Evolutionary conservation across 1,284 basidiomycete genomes (phyloP), one percentile per base, ranked within the genome.

Genomic region (Xerocomus nothofagi): DNA sequence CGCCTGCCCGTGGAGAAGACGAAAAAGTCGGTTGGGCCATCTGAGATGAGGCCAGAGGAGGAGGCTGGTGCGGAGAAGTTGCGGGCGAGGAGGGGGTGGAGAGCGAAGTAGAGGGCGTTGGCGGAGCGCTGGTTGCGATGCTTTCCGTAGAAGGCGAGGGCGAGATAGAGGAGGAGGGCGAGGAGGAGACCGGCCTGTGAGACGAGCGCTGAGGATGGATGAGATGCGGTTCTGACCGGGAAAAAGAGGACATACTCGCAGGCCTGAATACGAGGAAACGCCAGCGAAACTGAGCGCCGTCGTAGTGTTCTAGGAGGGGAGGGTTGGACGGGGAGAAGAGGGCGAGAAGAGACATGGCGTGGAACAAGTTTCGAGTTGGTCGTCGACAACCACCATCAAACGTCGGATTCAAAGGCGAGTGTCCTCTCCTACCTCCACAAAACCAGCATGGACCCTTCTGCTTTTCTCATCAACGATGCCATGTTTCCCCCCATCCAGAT

Each of bases 1-100:
- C 88, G 84, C 51, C 93, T 78, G 51, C 93, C 93, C 1, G 91
- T 92, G 27, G 91, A 91, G 71, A 88, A 96, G 59, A 78, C 77
- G 71, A 92, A 90, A 66, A 84, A 89, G 71, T 91, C 86, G 6
- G 83, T 78, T 57, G 85, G 76, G 15, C 91, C 90, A 61, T 93
- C 90, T 39, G 71, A 58, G 36, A 76, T 74, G 47, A 82, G 67
- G n/a, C 77, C 69, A n/a, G 72, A 73, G 24, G 72, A 69, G 49
- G 76, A 66, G 2, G 67, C 51, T 54, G 88, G 84, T 39, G 73
- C 77, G 21, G 86, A 84, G 68, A 91, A 91, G 62, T 91, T 87
- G 36, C 76, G 68, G 37, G 75, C 67, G 51, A 86, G 79, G 49
- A 87, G 65, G 11, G 76, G 70, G 15, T 69, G 65, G 63, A 88